A percentile compares a stretch with the other conserved stretches of the same genome.
phyloP scores from a whole-genome alignment of 768 basidiomycete species.

The Boletus edulis region DNA sequence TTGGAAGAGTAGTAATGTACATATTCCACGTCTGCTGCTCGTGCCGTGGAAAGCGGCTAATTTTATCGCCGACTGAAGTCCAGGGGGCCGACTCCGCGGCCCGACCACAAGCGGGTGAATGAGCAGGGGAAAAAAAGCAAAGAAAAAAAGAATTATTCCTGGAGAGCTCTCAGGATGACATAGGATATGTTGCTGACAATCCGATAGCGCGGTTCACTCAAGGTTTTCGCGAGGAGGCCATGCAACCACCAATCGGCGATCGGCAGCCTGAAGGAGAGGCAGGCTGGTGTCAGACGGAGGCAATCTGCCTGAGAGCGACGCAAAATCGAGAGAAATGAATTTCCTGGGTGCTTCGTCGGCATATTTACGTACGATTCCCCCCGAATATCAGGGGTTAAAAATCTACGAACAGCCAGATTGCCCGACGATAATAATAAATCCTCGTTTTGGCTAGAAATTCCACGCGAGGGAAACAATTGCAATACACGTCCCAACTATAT shows the following conservation, averaged over 20 bases:
- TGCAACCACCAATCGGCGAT: constrained; percentile 32
- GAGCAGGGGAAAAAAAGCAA: background rate
- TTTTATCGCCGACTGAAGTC: constrained; percentile 35
- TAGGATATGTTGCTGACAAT: background rate
- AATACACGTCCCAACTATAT: constrained; percentile 65
- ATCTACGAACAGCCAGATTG: constrained; percentile 48
- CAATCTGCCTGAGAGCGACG: constrained; percentile 24
- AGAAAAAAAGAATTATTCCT: background rate
- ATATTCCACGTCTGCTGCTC: constrained; percentile 9
- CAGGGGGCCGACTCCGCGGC: constrained; percentile 29
- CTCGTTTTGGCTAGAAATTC: constrained; percentile 52
- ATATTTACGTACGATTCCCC: constrained; percentile 59
- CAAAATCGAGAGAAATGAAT: constrained; percentile 35
- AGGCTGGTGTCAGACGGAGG: constrained; percentile 14
- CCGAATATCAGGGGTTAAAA: constrained; percentile 59
- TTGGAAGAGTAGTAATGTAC: background rate
- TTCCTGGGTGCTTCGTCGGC: constrained; percentile 28
- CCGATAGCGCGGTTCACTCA: constrained; percentile 1
- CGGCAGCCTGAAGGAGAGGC: background rate
- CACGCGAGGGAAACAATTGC: constrained; percentile 66
- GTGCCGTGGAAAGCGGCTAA: constrained; percentile 22
- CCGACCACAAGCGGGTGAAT: constrained; percentile 1
- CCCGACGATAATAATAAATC: constrained; percentile 56
- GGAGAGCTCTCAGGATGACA: background rate
- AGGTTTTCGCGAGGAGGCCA: constrained; percentile 21